A percentile compares a stretch with the other conserved stretches of the same genome.
Evolutionary conservation across 169 alveolate species (phyloP).

Genomic region (Babesia gibsoni): DNA sequence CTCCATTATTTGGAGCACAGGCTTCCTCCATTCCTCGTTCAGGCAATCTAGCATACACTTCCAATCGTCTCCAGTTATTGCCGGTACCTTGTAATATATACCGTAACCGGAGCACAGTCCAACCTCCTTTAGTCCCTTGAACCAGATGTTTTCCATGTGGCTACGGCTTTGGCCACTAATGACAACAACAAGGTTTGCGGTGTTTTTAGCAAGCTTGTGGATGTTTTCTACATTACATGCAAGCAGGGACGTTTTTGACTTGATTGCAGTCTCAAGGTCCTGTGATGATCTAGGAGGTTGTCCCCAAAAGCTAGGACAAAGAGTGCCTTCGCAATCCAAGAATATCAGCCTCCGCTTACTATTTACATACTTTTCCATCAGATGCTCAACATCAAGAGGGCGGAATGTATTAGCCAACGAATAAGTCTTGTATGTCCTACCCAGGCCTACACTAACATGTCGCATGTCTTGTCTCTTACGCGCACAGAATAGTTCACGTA

Average conservation of each 20-base stretch:
- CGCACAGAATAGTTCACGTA: slow-evolving; percentile 70
- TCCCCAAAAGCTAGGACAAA: slow-evolving; percentile 38
- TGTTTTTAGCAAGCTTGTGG: slow-evolving; percentile 10
- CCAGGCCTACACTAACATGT: slow-evolving; percentile 70
- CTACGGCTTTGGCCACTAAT: slow-evolving; percentile 34
- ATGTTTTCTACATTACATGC: slow-evolving; percentile 31
- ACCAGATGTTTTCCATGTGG: slow-evolving; percentile 52
- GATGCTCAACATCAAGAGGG: slow-evolving; percentile 24
- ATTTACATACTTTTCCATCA: slow-evolving; percentile 18
- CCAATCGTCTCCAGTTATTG: slow-evolving; percentile 55
- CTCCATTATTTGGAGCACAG: slow-evolving; percentile 44
- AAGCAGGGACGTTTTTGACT: slow-evolving; percentile 1
- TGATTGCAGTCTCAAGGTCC: neutral
- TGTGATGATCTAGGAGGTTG: slow-evolving; percentile 23
- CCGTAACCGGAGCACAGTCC: slow-evolving; percentile 63
- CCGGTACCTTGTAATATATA: slow-evolving; percentile 31
- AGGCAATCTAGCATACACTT: slow-evolving; percentile 14
- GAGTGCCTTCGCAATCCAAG: slow-evolving; percentile 62
- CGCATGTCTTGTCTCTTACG: slow-evolving; percentile 72
- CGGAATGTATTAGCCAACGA: slow-evolving; percentile 40
- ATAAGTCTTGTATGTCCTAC: slow-evolving; percentile 53
- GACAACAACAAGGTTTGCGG: slow-evolving; percentile 31
- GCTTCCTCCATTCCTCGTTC: slow-evolving; percentile 48
- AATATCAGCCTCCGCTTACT: slow-evolving; percentile 44
- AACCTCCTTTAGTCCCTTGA: slow-evolving; percentile 19